Percentiles rank a stretch among this genome's conserved stretches.
Evolutionary conservation across 345 rosid genomes (phyloP).

Genomic region (Boechera stricta): DNA sequence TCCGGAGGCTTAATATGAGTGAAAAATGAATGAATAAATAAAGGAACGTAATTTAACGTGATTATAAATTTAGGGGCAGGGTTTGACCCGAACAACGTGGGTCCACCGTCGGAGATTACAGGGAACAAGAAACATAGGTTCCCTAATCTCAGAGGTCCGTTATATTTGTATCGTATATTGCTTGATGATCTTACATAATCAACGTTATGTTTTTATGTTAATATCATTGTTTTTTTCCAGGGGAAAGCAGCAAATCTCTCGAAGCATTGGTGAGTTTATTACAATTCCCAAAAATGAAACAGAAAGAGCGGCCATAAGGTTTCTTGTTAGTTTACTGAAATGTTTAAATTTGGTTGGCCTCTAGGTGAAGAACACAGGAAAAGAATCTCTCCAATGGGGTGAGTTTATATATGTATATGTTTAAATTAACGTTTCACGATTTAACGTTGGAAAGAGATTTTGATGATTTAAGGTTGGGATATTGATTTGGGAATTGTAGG

Average conservation of each 20-base stretch:
- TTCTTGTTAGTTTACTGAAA: not conserved
- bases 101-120: conserved; percentile 54
- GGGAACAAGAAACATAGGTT: conserved; percentile 57
- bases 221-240: conserved; percentile 49
- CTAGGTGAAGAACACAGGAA: conserved; percentile 88
- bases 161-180: not conserved
- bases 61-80: conserved; percentile 50
- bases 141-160: conserved; percentile 70
- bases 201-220: not conserved
- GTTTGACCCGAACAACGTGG: conserved; percentile 53
- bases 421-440: not conserved
- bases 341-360: conserved; percentile 28
- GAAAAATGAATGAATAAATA: too few relatives aligned
- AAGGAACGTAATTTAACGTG: too few relatives aligned
- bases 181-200: not conserved
- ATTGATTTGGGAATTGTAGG: conserved; percentile 52
- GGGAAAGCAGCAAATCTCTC: conserved; percentile 73
- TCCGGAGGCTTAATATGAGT: not conserved
- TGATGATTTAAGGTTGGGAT: not conserved
- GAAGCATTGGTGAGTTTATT: conserved; percentile 76
- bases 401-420: conserved; percentile 33
- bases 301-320: not conserved
- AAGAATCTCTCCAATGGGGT: conserved; percentile 96
- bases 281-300: not conserved
- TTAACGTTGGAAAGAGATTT: not conserved